Evolutionary conservation across 2,329 filamentous ascomycete genomes (phyloP), one percentile per base, ranked within the genome.

Genomic region (Alternaria sp.): DNA sequence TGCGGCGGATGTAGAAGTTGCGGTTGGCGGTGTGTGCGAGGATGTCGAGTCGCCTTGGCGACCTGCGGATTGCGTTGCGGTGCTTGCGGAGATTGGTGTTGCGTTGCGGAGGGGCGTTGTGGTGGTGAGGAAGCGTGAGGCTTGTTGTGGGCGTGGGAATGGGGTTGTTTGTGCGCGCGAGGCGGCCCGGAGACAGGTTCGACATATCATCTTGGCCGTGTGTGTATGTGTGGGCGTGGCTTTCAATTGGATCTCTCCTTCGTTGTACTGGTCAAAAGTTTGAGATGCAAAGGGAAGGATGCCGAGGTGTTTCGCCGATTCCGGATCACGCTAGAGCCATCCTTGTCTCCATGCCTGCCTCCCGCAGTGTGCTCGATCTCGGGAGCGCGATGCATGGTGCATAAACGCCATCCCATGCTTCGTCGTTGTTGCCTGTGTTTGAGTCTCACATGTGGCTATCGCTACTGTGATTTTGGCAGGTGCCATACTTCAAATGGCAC

Each of bases 1-100:
- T 9, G 81, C 80, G 28, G 79, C 79, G 2, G 81, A 79, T 20
- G 80, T 81, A 2, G 81, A 82, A 2, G 81, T 83, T 32, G 81
- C 80, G 6, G 80, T 73, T 3, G 80, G 78, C 30, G 74, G 72
- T 34, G 72, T 65, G 69, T 72, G 63, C 54, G 78, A 68, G 58
- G 76, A 60, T 52, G 74, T 43, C 5, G 62, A 44, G 22, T 52
- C 36, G 60, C 61, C 67, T 62, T 76, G 72, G 59, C 72, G 69
- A 18, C 73, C 68, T 34, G 72, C 62, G 46, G 71, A 57, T 58
- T 69, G 68, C 6, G 70, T 67, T 36, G 76, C 63, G 32, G 69
- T 63, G 28, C 68, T 68, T n/a, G 62, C 43, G 38, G 73, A 69
- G 67, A 72, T 65, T 66, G 73, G 67, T 48, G 72, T 68, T 62